Evolutionary conservation across 1,139 yeast genomes (phyloP), one percentile per base, ranked within the genome.

Genomic region (Kurtzmaniella natalensis): DNA sequence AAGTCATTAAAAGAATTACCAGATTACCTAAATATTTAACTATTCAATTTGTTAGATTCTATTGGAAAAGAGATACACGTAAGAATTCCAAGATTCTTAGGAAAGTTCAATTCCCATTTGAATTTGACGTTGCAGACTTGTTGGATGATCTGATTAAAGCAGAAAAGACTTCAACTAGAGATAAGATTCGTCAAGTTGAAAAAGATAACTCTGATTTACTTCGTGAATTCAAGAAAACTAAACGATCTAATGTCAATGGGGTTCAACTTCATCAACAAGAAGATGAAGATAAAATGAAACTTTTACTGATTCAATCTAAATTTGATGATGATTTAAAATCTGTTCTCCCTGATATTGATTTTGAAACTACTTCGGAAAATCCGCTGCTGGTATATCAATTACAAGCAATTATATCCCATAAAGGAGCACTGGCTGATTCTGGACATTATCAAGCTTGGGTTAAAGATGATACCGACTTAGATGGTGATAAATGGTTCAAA

Each of bases 391-490:
- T 92, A 25, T 92, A 92, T 54, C 88, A 87, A 46, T 73, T 94
- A 44, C 68, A 69, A 34, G 92, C 95, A 1, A 77, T 92, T 18
- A 78, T 92, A 39, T 88, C 97, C 2, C 99, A 92, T 61, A 84
- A 82, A 50, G 99, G 99, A 31, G 82, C 96, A 4, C 80, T 89
- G 32, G 96, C 98, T 0, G 97, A 94, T 57, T 83, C 96, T 25
- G 99, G 99, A 4, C 99, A 92, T 58, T 92, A 94, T 57, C 96
- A 88, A 60, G 80, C 94, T 17, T 92, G 85, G 62, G 82, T 84
- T 19, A 78, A 76, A 48, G 89, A 86, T 55, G 76, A 73, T 35
- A 62, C 63, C 31, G 94, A 81, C 51, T 50, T 70, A 33, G 72
- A 65, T 21, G 87, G 84, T 27, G 77, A 81, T 29, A 72, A 70